Conservation (phyloP, 2,329 filamentous ascomycete species). For the Ambrosiella beaveri region DNA sequence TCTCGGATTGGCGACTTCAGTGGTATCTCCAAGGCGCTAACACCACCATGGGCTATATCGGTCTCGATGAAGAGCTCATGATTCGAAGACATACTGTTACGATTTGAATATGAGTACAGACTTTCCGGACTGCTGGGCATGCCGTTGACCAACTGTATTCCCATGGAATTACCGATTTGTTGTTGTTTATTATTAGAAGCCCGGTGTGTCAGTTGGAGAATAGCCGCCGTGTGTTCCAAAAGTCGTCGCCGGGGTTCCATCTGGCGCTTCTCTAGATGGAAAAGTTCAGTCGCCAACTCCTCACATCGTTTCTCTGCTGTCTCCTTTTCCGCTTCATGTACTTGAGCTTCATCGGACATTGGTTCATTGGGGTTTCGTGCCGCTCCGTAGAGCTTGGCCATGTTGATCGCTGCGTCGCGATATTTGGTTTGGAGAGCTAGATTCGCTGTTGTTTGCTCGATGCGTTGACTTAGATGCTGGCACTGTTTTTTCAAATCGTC, state of each 20-base stretch:
- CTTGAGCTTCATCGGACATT: conserved; percentile 32
- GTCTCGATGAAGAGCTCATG: conserved; percentile 50
- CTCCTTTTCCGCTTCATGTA: conserved; percentile 58
- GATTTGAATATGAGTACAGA: conserved; percentile 49
- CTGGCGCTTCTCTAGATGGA: conserved; percentile 58
- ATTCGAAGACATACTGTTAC: conserved; percentile 37
- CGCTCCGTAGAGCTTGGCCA: conserved; percentile 53
- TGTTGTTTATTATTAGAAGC: conserved; percentile 34
- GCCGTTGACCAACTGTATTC: conserved; percentile 27
- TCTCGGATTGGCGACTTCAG: conserved; percentile 38
- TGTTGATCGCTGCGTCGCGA: conserved; percentile 75
- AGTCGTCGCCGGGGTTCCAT: conserved; percentile 60
- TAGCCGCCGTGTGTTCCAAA: conserved; percentile 78
- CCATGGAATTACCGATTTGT: conserved; percentile 21
- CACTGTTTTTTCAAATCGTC: conserved; percentile 82
- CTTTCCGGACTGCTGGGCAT: conserved; percentile 63
- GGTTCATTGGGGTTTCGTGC: conserved; percentile 24
- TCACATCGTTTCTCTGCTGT: conserved; percentile 69
- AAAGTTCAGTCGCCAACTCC: conserved; percentile 64
- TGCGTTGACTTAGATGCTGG: conserved; percentile 51
- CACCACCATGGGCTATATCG: conserved; percentile 24
- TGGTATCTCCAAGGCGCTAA: conserved; percentile 38
- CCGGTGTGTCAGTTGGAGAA: conserved; percentile 78
- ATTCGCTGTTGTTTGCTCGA: conserved; percentile 67
- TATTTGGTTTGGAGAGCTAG: conserved; percentile 84